A percentile compares a stretch with the other conserved stretches of the same genome.
Evolutionary conservation across 768 basidiomycete genomes (phyloP).

Genomic region (Coprinopsis strossmayeri): DNA sequence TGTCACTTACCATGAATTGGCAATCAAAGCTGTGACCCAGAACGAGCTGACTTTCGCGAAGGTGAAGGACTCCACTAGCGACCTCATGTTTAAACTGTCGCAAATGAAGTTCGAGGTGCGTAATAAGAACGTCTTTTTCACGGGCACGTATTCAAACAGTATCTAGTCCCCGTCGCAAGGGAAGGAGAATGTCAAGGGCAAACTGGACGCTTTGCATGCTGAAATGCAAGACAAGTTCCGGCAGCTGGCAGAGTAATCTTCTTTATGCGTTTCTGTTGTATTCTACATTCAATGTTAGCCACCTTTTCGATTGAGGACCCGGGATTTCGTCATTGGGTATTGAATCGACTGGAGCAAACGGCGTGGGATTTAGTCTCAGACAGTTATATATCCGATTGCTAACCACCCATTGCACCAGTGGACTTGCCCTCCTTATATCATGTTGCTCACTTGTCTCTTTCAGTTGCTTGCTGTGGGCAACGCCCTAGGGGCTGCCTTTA

Average conservation of each 20-base stretch:
- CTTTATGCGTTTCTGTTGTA: not conserved
- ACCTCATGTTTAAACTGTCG: constrained; percentile 94
- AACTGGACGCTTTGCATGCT: constrained; percentile 69
- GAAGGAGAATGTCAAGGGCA: constrained; percentile 74
- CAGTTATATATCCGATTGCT: not conserved
- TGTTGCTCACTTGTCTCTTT: constrained; percentile 3
- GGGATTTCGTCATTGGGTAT: not conserved
- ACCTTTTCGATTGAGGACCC: too few species aligned
- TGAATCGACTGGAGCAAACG: not conserved
- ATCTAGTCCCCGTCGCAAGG: constrained; percentile 85
- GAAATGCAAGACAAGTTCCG: constrained; percentile 95
- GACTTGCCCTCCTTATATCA: not conserved
- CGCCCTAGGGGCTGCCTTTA: constrained; percentile 4
- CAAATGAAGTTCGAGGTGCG: constrained; percentile 98
- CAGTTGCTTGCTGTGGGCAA: constrained; percentile 4
- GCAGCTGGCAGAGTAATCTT: constrained; percentile 65
- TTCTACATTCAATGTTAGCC: too few species aligned
- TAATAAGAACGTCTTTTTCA: not conserved
- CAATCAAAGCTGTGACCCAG: constrained; percentile 77
- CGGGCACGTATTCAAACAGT: constrained; percentile 3
- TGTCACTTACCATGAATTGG: constrained; percentile 89
- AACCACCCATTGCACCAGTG: not conserved
- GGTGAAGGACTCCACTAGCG: constrained; percentile 81
- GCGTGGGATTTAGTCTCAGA: not conserved
- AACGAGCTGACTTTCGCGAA: constrained; percentile 79